Evolutionary conservation across 1,284 basidiomycete species (phyloP).

Genomic region (Cystobasidium slooffiae): DNA sequence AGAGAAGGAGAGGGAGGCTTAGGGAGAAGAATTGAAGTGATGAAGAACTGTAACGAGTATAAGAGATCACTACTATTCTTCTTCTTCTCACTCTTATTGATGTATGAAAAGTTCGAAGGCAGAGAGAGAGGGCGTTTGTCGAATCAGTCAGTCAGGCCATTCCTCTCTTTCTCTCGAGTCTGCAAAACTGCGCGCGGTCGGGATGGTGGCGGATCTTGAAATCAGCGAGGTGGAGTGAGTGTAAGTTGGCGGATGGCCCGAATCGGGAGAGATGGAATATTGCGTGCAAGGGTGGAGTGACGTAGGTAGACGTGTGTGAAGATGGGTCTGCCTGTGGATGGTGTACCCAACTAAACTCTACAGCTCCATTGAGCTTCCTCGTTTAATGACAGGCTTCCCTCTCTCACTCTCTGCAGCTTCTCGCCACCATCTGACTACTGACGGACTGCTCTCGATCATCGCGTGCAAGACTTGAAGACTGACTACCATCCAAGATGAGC

Average conservation of each 20-base stretch:
- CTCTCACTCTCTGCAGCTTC: background rate
- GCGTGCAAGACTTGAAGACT: background rate
- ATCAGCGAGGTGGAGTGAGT: too few relatives aligned
- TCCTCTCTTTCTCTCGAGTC: too few relatives aligned
- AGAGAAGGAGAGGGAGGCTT: background rate
- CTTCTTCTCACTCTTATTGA: too few relatives aligned
- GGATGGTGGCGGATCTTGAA: too few relatives aligned
- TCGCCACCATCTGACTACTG: constrained; percentile 14
- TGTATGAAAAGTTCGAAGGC: too few relatives aligned
- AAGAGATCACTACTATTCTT: too few relatives aligned
- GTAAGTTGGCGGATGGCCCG: background rate
- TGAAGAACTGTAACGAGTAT: too few relatives aligned
- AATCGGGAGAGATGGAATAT: background rate
- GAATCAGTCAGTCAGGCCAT: too few relatives aligned
- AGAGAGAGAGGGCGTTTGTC: too few relatives aligned
- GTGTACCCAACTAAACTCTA: background rate
- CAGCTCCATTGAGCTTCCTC: background rate
- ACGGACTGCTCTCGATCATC: background rate
- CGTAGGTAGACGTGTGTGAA: background rate
- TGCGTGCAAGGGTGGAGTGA: too few relatives aligned
- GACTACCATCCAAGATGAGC: constrained; percentile 12
- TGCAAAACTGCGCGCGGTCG: too few relatives aligned
- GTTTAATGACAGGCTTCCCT: background rate
- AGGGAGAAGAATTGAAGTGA: background rate
- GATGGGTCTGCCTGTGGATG: background rate